A percentile compares a stretch with the other conserved stretches of the same genome.
Evolutionary conservation across 169 alveolate species (phyloP).

Genomic region (Plasmodium cynomolgi): DNA sequence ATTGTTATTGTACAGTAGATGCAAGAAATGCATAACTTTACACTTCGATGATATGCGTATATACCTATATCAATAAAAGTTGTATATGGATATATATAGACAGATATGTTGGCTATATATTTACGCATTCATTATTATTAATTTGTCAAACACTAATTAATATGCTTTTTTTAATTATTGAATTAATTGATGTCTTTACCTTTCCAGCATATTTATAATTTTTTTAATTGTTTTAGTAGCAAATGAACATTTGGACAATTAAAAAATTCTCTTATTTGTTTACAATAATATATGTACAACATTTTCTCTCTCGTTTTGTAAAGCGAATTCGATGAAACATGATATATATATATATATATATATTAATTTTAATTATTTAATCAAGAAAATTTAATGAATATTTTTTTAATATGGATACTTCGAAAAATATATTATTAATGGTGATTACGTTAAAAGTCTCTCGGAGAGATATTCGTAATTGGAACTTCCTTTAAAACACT

Average conservation of each 20-base stretch:
- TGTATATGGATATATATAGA: neutral
- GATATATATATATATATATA: neutral
- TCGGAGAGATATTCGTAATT: neutral
- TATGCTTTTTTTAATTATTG: neutral
- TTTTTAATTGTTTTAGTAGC: neutral
- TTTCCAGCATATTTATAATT: neutral
- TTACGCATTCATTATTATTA: neutral
- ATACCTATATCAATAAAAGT: neutral
- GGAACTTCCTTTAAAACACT: neutral
- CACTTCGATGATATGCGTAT: neutral
- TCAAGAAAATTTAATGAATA: neutral
- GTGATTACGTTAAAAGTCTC: neutral
- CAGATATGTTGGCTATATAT: neutral
- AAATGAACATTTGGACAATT: neutral
- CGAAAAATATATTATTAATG: neutral
- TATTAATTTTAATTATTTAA: neutral
- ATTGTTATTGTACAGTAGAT: neutral
- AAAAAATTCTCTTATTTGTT: neutral
- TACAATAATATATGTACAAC: neutral
- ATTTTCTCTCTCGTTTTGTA: neutral
- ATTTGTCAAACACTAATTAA: neutral
- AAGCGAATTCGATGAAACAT: neutral
- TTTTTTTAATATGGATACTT: neutral
- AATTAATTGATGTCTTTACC: neutral
- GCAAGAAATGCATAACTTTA: neutral